Conservation (phyloP, 345 rosid species). For the Gossypium australe region DNA sequence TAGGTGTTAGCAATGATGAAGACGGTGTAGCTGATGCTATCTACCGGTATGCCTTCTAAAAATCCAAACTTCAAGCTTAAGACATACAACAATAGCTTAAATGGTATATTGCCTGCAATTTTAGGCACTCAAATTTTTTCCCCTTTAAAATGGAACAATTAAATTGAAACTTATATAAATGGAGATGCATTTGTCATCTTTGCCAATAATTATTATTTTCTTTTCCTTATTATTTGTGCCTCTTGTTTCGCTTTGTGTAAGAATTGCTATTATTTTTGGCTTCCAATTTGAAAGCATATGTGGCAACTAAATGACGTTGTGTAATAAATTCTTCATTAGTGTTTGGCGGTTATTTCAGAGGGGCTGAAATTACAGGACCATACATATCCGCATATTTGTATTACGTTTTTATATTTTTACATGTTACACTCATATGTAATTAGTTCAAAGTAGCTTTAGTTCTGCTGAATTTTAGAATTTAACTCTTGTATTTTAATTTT, state of each 20-base stretch:
- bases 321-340: not conserved
- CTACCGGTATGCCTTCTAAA: constrained; percentile 71
- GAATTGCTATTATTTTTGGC: not conserved
- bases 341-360: not conserved
- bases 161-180: not conserved
- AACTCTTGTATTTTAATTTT: too few relatives aligned
- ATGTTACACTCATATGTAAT: too few relatives aligned
- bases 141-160: not conserved
- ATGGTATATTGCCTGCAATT: not conserved
- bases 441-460: too few relatives aligned
- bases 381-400: not conserved
- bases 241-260: too few relatives aligned
- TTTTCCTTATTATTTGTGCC: not conserved
- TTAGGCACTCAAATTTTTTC: not conserved
- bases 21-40: constrained; percentile 94
- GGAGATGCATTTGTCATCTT: not conserved
- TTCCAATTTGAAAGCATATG: not conserved
- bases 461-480: too few relatives aligned
- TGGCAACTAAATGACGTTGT: not conserved
- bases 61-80: not conserved
- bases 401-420: not conserved
- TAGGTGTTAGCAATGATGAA: constrained; percentile 80
- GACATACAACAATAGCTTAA: not conserved
- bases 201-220: not conserved
- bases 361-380: not conserved